phyloP scores from a whole-genome alignment of 768 basidiomycete species.

The Mycena rebaudengoi region DNA sequence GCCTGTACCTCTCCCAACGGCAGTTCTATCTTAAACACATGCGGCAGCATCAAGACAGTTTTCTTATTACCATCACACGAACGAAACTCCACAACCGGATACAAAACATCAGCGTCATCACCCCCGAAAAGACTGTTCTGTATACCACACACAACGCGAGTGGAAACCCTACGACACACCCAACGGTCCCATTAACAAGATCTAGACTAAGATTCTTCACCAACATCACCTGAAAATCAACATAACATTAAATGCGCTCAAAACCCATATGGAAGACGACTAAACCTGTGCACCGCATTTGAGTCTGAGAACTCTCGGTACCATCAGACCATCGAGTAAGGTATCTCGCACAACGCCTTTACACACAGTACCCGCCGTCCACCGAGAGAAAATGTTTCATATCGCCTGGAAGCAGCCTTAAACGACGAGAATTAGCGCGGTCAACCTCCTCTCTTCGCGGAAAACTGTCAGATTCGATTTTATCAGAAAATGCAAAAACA shows the following conservation, averaged over 20 bases:
- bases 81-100: neutral
- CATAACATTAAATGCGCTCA: neutral
- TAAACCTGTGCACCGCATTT: constrained; percentile 78
- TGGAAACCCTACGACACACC: constrained; percentile 78
- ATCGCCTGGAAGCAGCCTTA: constrained; percentile 65
- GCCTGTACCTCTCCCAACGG: neutral
- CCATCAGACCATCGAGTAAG: constrained; percentile 91
- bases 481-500: neutral
- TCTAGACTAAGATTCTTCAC: constrained; percentile 92
- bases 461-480: constrained; percentile 61
- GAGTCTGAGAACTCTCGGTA: constrained; percentile 70
- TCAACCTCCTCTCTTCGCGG: constrained; percentile 94
- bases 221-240: constrained; percentile 80
- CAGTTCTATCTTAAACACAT: neutral
- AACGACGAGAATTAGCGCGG: constrained; percentile 75
- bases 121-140: too few species aligned
- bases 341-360: constrained; percentile 71
- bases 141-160: too few species aligned
- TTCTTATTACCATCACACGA: neutral
- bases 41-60: neutral
- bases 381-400: constrained; percentile 64
- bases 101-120: constrained; percentile 18
- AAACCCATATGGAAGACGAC: neutral
- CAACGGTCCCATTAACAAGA: constrained; percentile 94
- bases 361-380: constrained; percentile 70